A percentile compares a stretch with the other conserved stretches of the same genome.
Conservation (phyloP, 805 yeast genomes). For the Metschnikowia drakensbergensis region DNA sequence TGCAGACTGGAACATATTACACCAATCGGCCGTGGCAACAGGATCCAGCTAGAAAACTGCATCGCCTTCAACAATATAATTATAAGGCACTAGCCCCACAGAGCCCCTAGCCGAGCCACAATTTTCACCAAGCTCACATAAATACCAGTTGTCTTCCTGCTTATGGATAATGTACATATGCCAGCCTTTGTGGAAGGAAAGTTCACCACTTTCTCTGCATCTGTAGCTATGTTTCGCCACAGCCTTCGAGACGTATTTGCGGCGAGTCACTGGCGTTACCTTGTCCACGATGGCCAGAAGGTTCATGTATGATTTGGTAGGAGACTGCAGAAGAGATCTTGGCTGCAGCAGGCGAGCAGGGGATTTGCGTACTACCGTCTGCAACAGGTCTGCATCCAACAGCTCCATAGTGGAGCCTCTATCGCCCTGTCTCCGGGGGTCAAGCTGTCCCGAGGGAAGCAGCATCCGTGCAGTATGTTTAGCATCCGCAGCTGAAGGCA, state of each 20-base stretch:
- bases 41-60: constrained; percentile 8
- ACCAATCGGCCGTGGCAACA: no score
- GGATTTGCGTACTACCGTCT: constrained; percentile 9
- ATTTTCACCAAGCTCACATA: constrained; percentile 39
- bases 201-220: constrained; percentile 41
- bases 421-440: not conserved
- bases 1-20: no score
- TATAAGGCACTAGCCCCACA: constrained; percentile 43
- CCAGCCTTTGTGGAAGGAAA: constrained; percentile 39
- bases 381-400: constrained; percentile 6
- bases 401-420: not conserved
- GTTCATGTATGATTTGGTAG: constrained; percentile 33
- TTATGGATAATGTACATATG: constrained; percentile 39
- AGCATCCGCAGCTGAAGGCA: not conserved
- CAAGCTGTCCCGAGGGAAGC: not conserved
- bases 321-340: constrained; percentile 29
- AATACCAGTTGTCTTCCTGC: constrained; percentile 44
- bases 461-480: not conserved
- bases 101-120: constrained; percentile 30
- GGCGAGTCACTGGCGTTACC: constrained; percentile 31
- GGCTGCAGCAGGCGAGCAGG: constrained; percentile 8
- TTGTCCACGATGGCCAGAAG: constrained; percentile 27
- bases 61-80: constrained; percentile 36
- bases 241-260: constrained; percentile 33
- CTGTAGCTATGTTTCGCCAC: constrained; percentile 37